Evolutionary conservation across 106 monocot genomes (phyloP).

Genomic region (Allium fistulosum): DNA sequence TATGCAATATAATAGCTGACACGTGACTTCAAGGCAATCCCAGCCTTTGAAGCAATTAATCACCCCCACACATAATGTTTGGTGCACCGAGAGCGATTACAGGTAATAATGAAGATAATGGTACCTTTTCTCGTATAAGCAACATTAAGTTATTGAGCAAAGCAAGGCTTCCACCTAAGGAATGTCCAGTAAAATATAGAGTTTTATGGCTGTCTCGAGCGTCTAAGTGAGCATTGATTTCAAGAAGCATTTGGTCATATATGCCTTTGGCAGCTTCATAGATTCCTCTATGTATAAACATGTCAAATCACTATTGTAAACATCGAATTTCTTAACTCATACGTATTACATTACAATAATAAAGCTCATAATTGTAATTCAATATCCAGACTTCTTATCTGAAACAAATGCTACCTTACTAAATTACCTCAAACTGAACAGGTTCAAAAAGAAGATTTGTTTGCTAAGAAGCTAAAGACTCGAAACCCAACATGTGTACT

Average conservation of each 20-base stretch:
- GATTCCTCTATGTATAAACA: conserved; percentile 85
- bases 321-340: too few species aligned
- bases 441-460: conserved; percentile 97
- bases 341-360: too few species aligned
- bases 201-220: conserved; percentile 32
- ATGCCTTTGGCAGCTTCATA: conserved; percentile 93
- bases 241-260: conserved; percentile 67
- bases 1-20: conserved; percentile 58
- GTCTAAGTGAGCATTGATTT: conserved; percentile 43
- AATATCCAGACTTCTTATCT: too few species aligned
- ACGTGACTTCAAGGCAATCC: conserved; percentile 70
- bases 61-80: conserved; percentile 77
- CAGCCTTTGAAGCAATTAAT: conserved; percentile 51
- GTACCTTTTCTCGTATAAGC: conserved; percentile 48
- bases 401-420: background rate
- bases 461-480: conserved; percentile 81
- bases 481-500: conserved; percentile 57
- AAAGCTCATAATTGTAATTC: too few species aligned
- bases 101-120: conserved; percentile 54
- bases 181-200: conserved; percentile 79
- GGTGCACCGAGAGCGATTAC: conserved; percentile 81
- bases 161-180: conserved; percentile 74
- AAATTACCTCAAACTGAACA: conserved; percentile 71
- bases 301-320: conserved; percentile 49
- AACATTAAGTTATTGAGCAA: conserved; percentile 73